These are phyloP conservation scores for Colletotrichum caudatum DNA, from an alignment of 2,329 filamentous ascomycete genomes.

Conservation along the genomic window DNA sequence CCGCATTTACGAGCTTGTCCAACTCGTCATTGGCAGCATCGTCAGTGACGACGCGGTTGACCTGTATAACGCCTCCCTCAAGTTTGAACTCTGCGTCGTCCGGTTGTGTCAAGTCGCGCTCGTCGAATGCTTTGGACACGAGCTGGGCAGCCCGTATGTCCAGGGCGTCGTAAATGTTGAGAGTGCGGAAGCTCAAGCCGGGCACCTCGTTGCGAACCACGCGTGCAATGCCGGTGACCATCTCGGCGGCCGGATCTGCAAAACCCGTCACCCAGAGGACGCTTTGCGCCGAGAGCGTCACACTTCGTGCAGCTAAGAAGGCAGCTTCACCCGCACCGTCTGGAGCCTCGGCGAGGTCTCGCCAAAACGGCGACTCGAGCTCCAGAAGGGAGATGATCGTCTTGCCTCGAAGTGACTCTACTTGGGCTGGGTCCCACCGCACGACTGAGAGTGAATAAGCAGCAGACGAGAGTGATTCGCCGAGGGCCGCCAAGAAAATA, in stretches of 20 bases:
- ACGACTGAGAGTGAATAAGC: neutral
- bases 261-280: neutral
- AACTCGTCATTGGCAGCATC: neutral
- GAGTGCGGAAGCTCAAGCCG: conserved; percentile 4
- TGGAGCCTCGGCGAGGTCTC: neutral
- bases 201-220: neutral
- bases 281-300: neutral
- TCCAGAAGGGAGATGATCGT: neutral
- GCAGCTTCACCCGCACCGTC: neutral
- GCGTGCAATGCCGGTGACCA: neutral
- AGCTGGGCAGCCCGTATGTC: neutral
- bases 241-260: neutral
- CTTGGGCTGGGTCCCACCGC: neutral
- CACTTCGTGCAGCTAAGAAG: neutral
- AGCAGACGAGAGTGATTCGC: neutral
- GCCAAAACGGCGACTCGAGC: neutral
- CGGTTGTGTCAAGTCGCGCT: no score
- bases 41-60: neutral
- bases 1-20: neutral
- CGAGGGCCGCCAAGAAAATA: neutral
- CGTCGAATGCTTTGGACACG: neutral
- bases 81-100: neutral
- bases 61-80: neutral
- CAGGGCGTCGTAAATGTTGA: neutral
- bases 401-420: neutral